These are phyloP conservation scores for Collybia mongolica DNA, from an alignment of 768 basidiomycete species.

Conservation along the genomic window DNA sequence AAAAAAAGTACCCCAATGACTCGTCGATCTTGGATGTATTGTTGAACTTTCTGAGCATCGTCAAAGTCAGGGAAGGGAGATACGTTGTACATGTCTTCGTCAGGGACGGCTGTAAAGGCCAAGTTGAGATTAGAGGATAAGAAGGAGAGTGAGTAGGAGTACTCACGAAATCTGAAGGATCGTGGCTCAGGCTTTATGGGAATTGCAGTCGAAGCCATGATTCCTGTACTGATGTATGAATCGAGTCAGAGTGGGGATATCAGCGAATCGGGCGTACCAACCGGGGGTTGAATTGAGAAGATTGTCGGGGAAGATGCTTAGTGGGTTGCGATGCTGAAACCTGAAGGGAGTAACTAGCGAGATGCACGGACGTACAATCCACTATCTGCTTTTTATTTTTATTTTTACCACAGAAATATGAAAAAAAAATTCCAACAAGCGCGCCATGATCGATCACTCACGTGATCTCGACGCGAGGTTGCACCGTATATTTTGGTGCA, in stretches of 20 bases:
- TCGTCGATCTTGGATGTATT: conserved; percentile 79
- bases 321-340: background rate
- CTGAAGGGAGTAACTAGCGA: background rate
- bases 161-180: conserved; percentile 35
- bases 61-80: conserved; percentile 65
- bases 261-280: background rate
- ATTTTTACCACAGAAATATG: no score
- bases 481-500: no score
- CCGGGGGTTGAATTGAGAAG: no score
- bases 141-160: conserved; percentile 16
- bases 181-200: conserved; percentile 20
- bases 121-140: conserved; percentile 13
- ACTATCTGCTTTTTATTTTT: no score
- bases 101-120: conserved; percentile 35
- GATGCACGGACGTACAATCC: conserved; percentile 9
- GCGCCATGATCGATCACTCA: background rate
- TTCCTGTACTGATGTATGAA: conserved; percentile 6
- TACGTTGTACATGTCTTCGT: conserved; percentile 48
- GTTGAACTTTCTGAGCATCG: conserved; percentile 60
- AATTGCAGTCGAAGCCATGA: conserved; percentile 9
- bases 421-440: no score
- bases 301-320: no score
- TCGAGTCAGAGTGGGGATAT: conserved; percentile 14
- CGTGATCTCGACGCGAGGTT: no score
- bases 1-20: conserved; percentile 67